Conservation (phyloP, 1,284 basidiomycete genomes). For the Xerocomus amazonicus region DNA sequence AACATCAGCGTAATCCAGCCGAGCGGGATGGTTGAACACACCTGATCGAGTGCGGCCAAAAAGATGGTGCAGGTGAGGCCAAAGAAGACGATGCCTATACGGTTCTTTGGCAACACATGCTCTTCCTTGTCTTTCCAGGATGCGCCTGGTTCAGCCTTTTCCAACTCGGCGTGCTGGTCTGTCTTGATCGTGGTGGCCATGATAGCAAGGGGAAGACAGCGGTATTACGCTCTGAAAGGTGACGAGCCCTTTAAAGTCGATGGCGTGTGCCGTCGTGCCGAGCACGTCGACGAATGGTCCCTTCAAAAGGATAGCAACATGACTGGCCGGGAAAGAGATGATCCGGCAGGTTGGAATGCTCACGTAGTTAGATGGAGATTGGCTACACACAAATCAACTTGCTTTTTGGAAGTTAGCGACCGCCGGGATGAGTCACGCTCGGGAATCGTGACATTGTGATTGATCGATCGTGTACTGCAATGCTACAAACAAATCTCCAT, state of each 20-base stretch:
- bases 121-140: constrained; percentile 54
- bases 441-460: too few species aligned
- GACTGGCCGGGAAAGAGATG: too few species aligned
- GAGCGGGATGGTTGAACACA: constrained; percentile 18
- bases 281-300: background rate
- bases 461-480: too few species aligned
- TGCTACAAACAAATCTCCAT: too few species aligned
- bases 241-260: background rate
- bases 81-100: constrained; percentile 49
- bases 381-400: too few species aligned
- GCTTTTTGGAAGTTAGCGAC: too few species aligned
- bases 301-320: too few species aligned
- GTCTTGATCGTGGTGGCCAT: background rate
- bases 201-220: background rate
- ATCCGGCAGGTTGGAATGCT: too few species aligned
- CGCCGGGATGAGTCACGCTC: too few species aligned
- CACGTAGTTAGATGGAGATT: too few species aligned
- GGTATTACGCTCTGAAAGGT: background rate
- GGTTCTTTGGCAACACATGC: constrained; percentile 56
- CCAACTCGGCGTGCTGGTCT: constrained; percentile 17
- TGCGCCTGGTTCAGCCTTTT: constrained; percentile 39
- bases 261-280: background rate
- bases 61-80: constrained; percentile 56
- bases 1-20: background rate
- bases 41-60: constrained; percentile 59